Conservation (phyloP, 345 rosid species). For the Eucalyptus shirleyi region DNA sequence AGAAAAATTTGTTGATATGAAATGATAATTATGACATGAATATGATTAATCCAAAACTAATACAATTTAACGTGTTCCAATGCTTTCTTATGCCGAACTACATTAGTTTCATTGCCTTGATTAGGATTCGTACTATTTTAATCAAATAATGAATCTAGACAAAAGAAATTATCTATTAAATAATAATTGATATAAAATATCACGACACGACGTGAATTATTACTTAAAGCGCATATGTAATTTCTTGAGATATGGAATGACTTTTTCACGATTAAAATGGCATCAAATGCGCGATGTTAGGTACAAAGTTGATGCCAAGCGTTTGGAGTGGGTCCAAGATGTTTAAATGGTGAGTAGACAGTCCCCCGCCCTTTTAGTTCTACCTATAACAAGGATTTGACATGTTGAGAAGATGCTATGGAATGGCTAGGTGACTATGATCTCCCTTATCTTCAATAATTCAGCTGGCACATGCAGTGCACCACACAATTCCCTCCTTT, state of each 20-base stretch:
- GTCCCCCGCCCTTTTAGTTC: not conserved
- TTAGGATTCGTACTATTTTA: not conserved
- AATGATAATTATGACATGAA: not conserved
- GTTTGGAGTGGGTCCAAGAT: constrained; percentile 2
- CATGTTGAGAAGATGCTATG: not conserved
- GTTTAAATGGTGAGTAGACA: not conserved
- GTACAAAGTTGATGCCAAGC: constrained; percentile 2
- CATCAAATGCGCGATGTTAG: not conserved
- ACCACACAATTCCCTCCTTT: not conserved
- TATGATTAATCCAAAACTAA: not conserved
- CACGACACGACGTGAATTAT: not conserved
- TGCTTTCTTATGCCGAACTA: not conserved
- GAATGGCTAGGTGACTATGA: not conserved
- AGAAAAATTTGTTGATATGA: not conserved
- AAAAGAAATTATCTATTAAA: not conserved
- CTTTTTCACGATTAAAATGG: not conserved
- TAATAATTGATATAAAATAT: not conserved
- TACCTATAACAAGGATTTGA: constrained; percentile 1
- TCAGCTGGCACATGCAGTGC: constrained; percentile 17
- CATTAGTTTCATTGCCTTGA: not conserved
- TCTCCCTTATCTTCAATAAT: constrained; percentile 3
- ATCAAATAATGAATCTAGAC: not conserved
- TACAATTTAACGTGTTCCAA: not conserved
- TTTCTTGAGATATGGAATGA: not conserved
- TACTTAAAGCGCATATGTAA: not conserved